A percentile compares a stretch with the other conserved stretches of the same genome.
phyloP scores from a whole-genome alignment of 2,329 filamentous ascomycete genomes.

The Cryphonectria naterciae region DNA sequence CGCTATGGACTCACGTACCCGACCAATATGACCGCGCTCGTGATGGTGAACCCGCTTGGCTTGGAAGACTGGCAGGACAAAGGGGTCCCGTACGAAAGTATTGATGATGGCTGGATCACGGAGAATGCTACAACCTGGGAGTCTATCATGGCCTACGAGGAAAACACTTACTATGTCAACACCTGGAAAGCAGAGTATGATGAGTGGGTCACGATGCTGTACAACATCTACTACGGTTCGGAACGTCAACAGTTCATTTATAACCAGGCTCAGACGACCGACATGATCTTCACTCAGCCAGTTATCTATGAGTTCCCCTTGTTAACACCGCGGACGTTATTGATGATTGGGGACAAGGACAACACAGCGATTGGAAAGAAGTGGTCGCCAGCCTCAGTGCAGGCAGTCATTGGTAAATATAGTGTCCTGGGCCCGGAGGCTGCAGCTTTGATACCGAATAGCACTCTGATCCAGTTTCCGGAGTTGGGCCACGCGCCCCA shows the following conservation, averaged over 20 bases:
- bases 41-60: slow-evolving; percentile 57
- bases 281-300: slow-evolving; percentile 58
- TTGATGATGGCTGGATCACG: slow-evolving; percentile 44
- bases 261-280: slow-evolving; percentile 55
- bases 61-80: slow-evolving; percentile 58
- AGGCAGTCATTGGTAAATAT: slow-evolving; percentile 52
- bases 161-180: slow-evolving; percentile 52
- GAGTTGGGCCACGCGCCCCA: slow-evolving; percentile 57
- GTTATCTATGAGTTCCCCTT: slow-evolving; percentile 54
- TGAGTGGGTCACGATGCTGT: slow-evolving; percentile 59
- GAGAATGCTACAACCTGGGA: slow-evolving; percentile 48
- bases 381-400: slow-evolving; percentile 51
- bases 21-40: slow-evolving; percentile 44
- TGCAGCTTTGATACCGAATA: slow-evolving; percentile 47
- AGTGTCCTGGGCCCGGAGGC: slow-evolving; percentile 52
- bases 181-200: slow-evolving; percentile 56
- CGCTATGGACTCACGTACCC: slow-evolving; percentile 58
- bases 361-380: slow-evolving; percentile 59
- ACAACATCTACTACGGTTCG: slow-evolving; percentile 53
- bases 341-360: slow-evolving; percentile 57
- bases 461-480: slow-evolving; percentile 50
- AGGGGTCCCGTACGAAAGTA: slow-evolving; percentile 51
- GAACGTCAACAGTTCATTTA: slow-evolving; percentile 47
- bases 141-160: slow-evolving; percentile 51
- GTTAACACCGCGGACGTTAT: slow-evolving; percentile 49